Percentiles rank a stretch among this genome's conserved stretches.
These are phyloP conservation scores for Kwoniella europaea DNA, from an alignment of 768 basidiomycete genomes.

Conservation along the genomic window DNA sequence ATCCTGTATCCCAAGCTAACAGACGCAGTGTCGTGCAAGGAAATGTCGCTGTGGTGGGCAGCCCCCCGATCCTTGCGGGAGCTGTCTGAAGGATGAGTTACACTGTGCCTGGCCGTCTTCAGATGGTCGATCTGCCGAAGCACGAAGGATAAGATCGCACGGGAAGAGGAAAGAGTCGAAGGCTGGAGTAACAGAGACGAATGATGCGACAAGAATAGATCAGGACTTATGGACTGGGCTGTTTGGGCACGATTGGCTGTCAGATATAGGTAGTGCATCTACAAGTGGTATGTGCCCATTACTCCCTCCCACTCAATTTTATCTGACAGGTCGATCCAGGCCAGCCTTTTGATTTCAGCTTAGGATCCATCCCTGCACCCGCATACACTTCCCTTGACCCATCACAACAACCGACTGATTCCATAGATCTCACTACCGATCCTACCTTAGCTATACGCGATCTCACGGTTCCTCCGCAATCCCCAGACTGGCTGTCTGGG, in stretches of 20 bases:
- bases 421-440: no score
- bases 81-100: conserved; percentile 26
- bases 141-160: conserved; percentile 17
- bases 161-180: conserved; percentile 8
- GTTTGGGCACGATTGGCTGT: conserved; percentile 7
- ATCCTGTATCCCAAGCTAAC: background rate
- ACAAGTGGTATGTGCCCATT: background rate
- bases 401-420: no score
- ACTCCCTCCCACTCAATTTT: background rate
- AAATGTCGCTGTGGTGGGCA: conserved; percentile 34
- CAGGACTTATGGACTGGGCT: conserved; percentile 4
- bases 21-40: conserved; percentile 24
- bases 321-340: background rate
- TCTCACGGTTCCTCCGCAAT: background rate
- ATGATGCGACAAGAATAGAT: background rate
- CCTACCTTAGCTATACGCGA: no score
- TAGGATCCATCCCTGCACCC: no score
- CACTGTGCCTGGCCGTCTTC: conserved; percentile 33
- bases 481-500: conserved; percentile 9
- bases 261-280: background rate
- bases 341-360: no score
- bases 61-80: conserved; percentile 32
- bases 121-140: conserved; percentile 35
- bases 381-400: no score
- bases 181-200: background rate